Conservation (phyloP, 192 early-diverging fungal genomes). For the Coemansia sp. region DNA sequence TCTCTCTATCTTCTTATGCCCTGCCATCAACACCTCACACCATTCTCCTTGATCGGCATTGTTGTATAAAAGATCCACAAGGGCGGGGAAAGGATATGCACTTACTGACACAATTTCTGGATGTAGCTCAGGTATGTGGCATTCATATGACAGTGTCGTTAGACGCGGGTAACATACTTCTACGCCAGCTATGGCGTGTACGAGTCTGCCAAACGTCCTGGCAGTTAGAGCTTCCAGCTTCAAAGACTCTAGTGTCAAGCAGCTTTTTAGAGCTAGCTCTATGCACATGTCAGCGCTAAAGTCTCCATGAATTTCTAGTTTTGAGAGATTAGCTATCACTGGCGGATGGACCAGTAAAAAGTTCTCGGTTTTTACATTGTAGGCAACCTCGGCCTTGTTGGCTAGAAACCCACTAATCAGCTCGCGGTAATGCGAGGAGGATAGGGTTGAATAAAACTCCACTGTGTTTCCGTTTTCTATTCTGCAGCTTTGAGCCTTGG, state of each 20-base stretch:
- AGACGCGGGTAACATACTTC: neutral
- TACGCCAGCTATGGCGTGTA: neutral
- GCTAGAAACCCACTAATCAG: neutral
- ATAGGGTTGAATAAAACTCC: neutral
- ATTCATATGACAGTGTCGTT: neutral
- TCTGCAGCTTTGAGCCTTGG: neutral
- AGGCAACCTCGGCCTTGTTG: neutral
- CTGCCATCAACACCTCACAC: neutral
- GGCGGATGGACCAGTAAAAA: neutral
- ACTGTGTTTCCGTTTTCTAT: neutral
- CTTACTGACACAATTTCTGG: neutral
- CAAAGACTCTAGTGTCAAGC: neutral
- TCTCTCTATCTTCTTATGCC: neutral
- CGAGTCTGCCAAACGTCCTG: neutral
- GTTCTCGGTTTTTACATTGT: neutral
- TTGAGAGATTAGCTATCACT: neutral
- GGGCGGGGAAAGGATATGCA: neutral
- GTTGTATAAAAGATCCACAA: neutral
- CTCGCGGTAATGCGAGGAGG: neutral
- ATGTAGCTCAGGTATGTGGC: neutral
- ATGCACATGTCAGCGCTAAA: neutral
- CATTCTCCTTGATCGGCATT: neutral
- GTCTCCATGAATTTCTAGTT: neutral
- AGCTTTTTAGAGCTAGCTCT: neutral
- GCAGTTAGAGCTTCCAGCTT: neutral